phyloP scores from a whole-genome alignment of 2,329 filamentous ascomycete genomes.

The Fusarium sp. region DNA sequence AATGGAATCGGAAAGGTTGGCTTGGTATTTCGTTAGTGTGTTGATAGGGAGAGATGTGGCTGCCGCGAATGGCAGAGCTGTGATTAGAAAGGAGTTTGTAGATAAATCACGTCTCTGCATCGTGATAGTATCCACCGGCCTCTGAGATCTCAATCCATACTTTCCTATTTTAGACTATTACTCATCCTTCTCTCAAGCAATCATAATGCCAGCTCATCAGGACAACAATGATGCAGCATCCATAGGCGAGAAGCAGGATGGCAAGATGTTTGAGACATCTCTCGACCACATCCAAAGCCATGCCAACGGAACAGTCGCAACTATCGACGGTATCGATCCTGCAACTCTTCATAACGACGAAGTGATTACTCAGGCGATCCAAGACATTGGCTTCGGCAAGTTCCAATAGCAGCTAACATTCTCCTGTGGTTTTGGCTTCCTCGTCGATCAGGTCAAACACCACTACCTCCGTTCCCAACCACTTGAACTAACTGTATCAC shows the following conservation, averaged over 20 bases:
- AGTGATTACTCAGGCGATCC: background rate
- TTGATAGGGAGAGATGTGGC: background rate
- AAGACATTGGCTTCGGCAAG: background rate
- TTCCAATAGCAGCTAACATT: background rate
- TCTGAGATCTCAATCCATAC: rapidly evolving
- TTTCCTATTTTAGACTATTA: background rate
- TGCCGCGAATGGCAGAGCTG: background rate
- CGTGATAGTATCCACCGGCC: no score
- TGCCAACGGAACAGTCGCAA: background rate
- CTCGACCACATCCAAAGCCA: background rate
- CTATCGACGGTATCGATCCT: background rate
- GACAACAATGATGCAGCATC: background rate
- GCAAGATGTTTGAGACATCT: background rate
- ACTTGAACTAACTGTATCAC: rapidly evolving
- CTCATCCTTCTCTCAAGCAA: rapidly evolving
- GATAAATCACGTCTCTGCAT: background rate
- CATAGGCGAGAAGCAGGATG: background rate
- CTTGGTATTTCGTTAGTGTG: background rate
- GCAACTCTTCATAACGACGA: background rate
- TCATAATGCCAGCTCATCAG: background rate
- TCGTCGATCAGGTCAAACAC: background rate
- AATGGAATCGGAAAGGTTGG: background rate
- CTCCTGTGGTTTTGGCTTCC: background rate
- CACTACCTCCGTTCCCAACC: rapidly evolving
- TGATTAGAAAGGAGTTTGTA: background rate